phyloP scores from a whole-genome alignment of 805 yeast species.

The Candida sphagnicola region DNA sequence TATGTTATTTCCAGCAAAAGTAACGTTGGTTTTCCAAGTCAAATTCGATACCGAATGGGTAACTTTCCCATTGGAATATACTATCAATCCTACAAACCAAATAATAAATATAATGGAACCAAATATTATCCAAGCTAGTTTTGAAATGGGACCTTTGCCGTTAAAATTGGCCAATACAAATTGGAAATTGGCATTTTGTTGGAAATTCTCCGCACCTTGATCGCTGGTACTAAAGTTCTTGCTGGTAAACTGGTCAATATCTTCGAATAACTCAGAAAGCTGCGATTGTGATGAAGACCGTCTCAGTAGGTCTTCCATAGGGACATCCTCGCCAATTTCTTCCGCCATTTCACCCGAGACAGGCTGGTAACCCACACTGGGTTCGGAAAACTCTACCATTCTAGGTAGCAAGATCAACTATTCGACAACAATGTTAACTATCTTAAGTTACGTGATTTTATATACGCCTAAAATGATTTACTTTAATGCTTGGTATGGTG shows the following conservation, averaged over 20 bases:
- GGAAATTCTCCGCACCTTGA: conserved; percentile 16
- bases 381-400: background rate
- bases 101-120: conserved; percentile 8
- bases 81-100: conserved; percentile 25
- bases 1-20: conserved; percentile 24
- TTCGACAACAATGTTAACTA: too few relatives aligned
- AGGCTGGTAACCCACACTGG: background rate
- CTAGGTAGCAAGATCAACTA: background rate
- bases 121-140: conserved; percentile 7
- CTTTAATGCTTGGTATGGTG: too few relatives aligned
- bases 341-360: background rate
- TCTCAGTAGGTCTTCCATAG: conserved; percentile 1
- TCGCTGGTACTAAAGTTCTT: conserved; percentile 4
- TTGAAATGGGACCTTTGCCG: conserved; percentile 7
- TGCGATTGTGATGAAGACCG: conserved; percentile 14
- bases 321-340: background rate
- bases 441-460: too few relatives aligned
- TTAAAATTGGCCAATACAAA: conserved; percentile 13
- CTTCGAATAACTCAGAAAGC: conserved; percentile 27
- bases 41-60: conserved; percentile 17
- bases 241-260: conserved; percentile 17
- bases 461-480: too few relatives aligned
- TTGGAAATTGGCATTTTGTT: conserved; percentile 19
- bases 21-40: conserved; percentile 17
- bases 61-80: conserved; percentile 23